Conservation (phyloP, 208 protist species). For the Naegleria gruberi region DNA sequence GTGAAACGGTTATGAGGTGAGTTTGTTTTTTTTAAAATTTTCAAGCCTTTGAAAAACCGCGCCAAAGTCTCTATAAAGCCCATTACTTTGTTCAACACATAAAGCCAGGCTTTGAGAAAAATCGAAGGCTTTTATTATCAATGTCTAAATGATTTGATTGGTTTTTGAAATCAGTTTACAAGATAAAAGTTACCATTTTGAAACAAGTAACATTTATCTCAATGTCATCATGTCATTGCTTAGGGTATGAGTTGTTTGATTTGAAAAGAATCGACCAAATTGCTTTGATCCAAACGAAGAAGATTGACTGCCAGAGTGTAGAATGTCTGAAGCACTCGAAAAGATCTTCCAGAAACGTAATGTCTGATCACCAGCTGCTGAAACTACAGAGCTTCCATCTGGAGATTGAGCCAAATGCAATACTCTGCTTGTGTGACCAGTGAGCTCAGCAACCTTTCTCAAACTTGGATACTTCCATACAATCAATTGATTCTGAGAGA, state of each 20-base stretch:
- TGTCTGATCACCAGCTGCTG: conserved; percentile 29
- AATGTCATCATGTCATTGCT: background rate
- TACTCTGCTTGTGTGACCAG: conserved; percentile 17
- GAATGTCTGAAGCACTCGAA: background rate
- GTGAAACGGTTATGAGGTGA: too few relatives aligned
- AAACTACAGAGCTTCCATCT: conserved; percentile 8
- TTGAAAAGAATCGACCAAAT: background rate
- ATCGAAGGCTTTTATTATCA: too few relatives aligned
- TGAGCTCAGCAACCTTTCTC: background rate
- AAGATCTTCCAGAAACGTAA: conserved; percentile 34
- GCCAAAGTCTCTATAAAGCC: too few relatives aligned
- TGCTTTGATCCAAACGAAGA: background rate
- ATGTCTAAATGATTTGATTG: too few relatives aligned
- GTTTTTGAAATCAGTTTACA: too few relatives aligned
- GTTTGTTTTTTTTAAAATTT: too few relatives aligned
- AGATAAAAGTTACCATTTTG: too few relatives aligned
- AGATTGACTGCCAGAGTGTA: background rate
- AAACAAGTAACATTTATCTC: too few relatives aligned
- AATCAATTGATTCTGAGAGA: conserved; percentile 26
- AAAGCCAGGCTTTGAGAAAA: too few relatives aligned
- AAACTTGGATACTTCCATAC: conserved; percentile 26
- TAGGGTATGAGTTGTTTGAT: background rate
- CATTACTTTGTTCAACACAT: too few relatives aligned
- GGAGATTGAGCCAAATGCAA: conserved; percentile 20
- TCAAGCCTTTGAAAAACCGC: too few relatives aligned